Evolutionary conservation across 108 stramenopile species (phyloP).

Genomic region (Skeletonema costatum): DNA sequence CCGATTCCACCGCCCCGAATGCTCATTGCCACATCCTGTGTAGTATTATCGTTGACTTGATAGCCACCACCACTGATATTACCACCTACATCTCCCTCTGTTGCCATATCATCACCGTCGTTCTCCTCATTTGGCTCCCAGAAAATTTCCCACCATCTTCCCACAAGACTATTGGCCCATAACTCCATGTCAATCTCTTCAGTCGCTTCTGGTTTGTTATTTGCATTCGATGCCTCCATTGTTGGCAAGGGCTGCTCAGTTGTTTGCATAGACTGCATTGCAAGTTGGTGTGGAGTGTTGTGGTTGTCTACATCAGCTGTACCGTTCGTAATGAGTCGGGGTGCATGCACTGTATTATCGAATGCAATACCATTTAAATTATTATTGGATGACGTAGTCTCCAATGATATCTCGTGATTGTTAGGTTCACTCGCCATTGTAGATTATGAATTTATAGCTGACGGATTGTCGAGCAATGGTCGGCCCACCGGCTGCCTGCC

Average conservation of each 20-base stretch:
- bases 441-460: too few species aligned
- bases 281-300: too few species aligned
- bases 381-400: too few species aligned
- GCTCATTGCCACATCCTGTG: not conserved
- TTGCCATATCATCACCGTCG: slow-evolving; percentile 3
- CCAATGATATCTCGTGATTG: too few species aligned
- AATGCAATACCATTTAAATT: too few species aligned
- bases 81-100: not conserved
- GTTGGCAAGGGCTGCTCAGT: not conserved
- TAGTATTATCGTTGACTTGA: not conserved
- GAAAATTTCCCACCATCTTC: slow-evolving; percentile 82
- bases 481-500: too few species aligned
- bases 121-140: slow-evolving; percentile 52
- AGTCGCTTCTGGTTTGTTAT: not conserved
- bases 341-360: too few species aligned
- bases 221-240: not conserved
- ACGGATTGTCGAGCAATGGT: too few species aligned
- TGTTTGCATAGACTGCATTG: too few species aligned
- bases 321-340: too few species aligned
- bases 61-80: not conserved
- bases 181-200: slow-evolving; percentile 17
- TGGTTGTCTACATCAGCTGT: not conserved
- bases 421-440: too few species aligned
- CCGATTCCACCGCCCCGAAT: not conserved
- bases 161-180: slow-evolving; percentile 73